A percentile compares a stretch with the other conserved stretches of the same genome.
phyloP scores from a whole-genome alignment of 805 yeast species.

The Suhomyces pyralidae region DNA sequence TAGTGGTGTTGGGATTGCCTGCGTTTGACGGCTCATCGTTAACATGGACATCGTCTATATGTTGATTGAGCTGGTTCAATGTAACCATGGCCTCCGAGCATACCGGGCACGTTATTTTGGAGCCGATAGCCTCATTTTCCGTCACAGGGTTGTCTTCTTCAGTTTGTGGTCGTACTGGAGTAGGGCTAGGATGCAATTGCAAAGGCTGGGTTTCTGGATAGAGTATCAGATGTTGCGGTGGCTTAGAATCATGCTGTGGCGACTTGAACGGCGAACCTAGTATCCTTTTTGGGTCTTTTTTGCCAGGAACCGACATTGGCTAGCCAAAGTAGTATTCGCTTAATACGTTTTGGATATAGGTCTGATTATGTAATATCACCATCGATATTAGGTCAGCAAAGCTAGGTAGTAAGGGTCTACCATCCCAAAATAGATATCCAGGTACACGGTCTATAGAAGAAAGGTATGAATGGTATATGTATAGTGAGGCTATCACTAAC shows the following conservation, averaged over 20 bases:
- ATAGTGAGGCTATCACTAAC: background rate
- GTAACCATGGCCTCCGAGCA: conserved; percentile 60
- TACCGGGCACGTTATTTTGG: conserved; percentile 55
- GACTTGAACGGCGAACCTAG: conserved; percentile 26
- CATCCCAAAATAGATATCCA: background rate
- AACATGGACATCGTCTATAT: conserved; percentile 65
- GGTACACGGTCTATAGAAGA: too few relatives aligned
- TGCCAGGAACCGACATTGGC: conserved; percentile 1
- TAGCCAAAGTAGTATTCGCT: background rate
- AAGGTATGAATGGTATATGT: too few relatives aligned
- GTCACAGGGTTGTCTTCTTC: background rate
- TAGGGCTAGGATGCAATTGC: background rate
- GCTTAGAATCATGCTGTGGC: conserved; percentile 9
- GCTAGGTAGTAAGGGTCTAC: background rate
- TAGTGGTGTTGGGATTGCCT: background rate
- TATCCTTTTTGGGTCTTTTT: conserved; percentile 7
- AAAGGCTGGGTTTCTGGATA: background rate
- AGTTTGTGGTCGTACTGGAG: background rate
- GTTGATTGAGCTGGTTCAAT: conserved; percentile 57
- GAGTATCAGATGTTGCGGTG: background rate
- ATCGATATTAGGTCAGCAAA: background rate
- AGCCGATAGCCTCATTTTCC: background rate
- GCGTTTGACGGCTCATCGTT: background rate
- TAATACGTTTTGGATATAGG: background rate
- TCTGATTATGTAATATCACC: background rate